Conservation (phyloP, 1,284 basidiomycete genomes). For the Chondrostereum purpureum region DNA sequence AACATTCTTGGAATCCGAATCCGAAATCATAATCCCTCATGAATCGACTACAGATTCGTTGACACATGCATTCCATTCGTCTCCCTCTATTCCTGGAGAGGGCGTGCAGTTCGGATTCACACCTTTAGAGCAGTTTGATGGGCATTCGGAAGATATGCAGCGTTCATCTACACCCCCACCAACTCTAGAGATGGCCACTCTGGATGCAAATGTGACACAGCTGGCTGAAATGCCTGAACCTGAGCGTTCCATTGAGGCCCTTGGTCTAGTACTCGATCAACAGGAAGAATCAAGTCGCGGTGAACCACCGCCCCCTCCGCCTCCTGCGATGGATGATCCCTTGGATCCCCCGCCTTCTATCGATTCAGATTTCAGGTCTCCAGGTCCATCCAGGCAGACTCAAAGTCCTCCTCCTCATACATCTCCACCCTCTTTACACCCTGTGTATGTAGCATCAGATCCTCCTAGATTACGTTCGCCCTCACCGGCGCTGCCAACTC, state of each 20-base stretch:
- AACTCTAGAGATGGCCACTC: conserved; percentile 60
- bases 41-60: conserved; percentile 32
- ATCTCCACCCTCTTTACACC: conserved; percentile 26
- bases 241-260: conserved; percentile 45
- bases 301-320: conserved; percentile 60
- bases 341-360: conserved; percentile 78
- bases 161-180: conserved; percentile 61
- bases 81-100: conserved; percentile 53
- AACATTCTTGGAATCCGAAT: conserved; percentile 74
- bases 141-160: conserved; percentile 59
- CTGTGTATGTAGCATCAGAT: conserved; percentile 27
- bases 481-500: conserved; percentile 23
- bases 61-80: conserved; percentile 26
- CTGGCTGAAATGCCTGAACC: conserved; percentile 53
- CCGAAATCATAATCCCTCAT: conserved; percentile 56
- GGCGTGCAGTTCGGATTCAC: conserved; percentile 67
- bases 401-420: conserved; percentile 28
- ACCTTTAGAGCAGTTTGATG: conserved; percentile 67
- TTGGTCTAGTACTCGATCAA: conserved; percentile 52
- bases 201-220: conserved; percentile 59
- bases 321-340: conserved; percentile 76
- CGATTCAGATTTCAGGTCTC: conserved; percentile 68
- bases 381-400: conserved; percentile 36
- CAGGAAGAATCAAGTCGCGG: conserved; percentile 31
- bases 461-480: conserved; percentile 18